These are phyloP conservation scores for Ensete ventricosum DNA, from an alignment of 176 grass and related monocot species.

Conservation along the genomic window DNA sequence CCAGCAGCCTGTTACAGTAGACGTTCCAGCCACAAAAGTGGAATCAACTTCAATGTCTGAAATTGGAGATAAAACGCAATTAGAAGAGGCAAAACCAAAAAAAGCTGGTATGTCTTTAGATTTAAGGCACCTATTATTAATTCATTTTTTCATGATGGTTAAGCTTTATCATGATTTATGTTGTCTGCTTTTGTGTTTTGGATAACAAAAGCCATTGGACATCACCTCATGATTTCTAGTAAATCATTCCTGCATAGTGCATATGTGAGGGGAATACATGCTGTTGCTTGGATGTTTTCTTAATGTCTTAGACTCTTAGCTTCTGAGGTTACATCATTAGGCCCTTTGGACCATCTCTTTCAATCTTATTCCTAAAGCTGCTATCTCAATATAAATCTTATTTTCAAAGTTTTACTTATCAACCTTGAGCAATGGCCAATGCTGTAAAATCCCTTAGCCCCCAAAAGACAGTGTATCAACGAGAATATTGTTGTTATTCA, in stretches of 20 bases:
- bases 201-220: background rate
- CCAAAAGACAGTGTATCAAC: too few species aligned
- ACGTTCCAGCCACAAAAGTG: conserved; percentile 57
- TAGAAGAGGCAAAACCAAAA: conserved; percentile 36
- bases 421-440: too few species aligned
- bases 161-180: background rate
- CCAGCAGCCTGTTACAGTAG: conserved; percentile 44
- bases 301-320: background rate
- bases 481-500: too few species aligned
- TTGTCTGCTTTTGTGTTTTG: conserved; percentile 10
- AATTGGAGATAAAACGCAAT: conserved; percentile 36
- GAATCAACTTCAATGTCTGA: conserved; percentile 38
- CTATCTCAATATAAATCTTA: too few species aligned
- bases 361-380: too few species aligned
- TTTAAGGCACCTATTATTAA: background rate
- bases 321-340: background rate
- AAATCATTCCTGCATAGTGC: background rate
- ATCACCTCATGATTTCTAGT: background rate
- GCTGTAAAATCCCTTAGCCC: too few species aligned
- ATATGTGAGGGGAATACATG: background rate
- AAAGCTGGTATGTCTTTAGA: conserved; percentile 58
- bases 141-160: background rate
- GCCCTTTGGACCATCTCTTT: background rate
- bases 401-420: too few species aligned
- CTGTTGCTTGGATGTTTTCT: background rate